Base-by-base conservation (phyloP, 2,329 filamentous ascomycete species). In the Venturia aucupariae region DNA sequence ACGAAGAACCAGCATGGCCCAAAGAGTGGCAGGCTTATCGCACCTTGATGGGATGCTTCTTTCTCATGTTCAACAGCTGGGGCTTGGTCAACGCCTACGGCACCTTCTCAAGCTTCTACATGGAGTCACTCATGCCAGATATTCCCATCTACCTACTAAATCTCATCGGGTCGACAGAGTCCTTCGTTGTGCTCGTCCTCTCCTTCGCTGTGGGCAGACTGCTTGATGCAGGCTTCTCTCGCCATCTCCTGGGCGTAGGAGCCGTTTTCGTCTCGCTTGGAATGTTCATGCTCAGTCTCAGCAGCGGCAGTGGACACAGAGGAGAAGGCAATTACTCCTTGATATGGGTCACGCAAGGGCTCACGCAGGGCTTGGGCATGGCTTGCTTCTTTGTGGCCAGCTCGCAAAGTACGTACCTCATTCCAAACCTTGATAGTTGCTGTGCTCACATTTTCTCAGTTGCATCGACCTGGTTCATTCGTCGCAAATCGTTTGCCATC, bases 361-460 rank as follows among this genome's bases (percentile, higher is more conserved):
- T 82, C 46, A 69, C 81, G 44, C 74, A 75, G 32, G 78, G 79
- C 5, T 65, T 81, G 11, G 80, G 80, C 11, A 81, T 81, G 79
- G 75, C 78, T n/a, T 81, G 79, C 67, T 81, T 80, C 70, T 82
- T 82, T 67, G 80, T 81, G 4, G 76, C 76, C 30, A 80, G 79
- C 66, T 81, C 79, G 30, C 79, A 81, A 72, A 74, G 78, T 80
- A 74, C 65, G 75, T 70, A 17, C n/a, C 27, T 24, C 17, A 38
- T 17, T 19, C 30, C n/a, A 17, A n/a, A 38, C 13, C 7, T 24
- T 46, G 38, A n/a, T 11, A 19, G 8, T 42, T 24, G 11, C 71
- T 60, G 61, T 44, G n/a, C 63, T 64, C 27, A 71, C 61, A 55
- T 6, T n/a, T 19, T 24, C 55, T 24, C 65, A 81, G 79, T 81